phyloP scores from a whole-genome alignment of 2,329 filamentous ascomycete species.

The Monosporascus cannonballus region DNA sequence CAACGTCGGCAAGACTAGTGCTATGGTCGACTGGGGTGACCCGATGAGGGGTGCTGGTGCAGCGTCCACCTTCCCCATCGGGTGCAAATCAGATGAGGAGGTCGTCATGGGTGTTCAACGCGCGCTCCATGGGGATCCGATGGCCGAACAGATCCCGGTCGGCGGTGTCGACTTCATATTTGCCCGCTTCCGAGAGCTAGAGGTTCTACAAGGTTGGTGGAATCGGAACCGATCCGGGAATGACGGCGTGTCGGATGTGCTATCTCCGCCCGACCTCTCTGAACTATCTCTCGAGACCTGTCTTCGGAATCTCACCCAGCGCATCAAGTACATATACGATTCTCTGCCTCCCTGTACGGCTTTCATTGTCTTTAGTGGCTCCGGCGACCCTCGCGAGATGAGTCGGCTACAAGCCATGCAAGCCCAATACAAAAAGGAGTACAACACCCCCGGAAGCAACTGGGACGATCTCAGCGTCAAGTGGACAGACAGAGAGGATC shows the following conservation, averaged over 20 bases:
- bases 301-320: slow-evolving; percentile 38
- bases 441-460: slow-evolving; percentile 55
- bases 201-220: slow-evolving; percentile 63
- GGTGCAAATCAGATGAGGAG: slow-evolving; percentile 54
- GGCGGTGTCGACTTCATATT: slow-evolving; percentile 63
- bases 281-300: slow-evolving; percentile 36
- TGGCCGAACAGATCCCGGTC: slow-evolving; percentile 49
- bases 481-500: slow-evolving; percentile 63
- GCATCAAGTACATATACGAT: slow-evolving; percentile 50
- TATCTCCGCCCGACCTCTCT: slow-evolving; percentile 23
- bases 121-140: slow-evolving; percentile 52
- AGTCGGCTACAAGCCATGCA: slow-evolving; percentile 55
- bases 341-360: slow-evolving; percentile 59
- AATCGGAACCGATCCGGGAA: slow-evolving; percentile 47
- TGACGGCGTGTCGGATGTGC: slow-evolving; percentile 23
- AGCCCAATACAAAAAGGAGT: slow-evolving; percentile 56
- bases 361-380: slow-evolving; percentile 59
- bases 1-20: slow-evolving; percentile 56
- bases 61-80: slow-evolving; percentile 50
- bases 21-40: slow-evolving; percentile 86
- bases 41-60: slow-evolving; percentile 54
- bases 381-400: slow-evolving; percentile 63
- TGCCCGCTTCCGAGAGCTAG: slow-evolving; percentile 59
- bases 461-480: slow-evolving; percentile 62
- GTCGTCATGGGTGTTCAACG: slow-evolving; percentile 49